These are phyloP conservation scores for Rhododendron vialii DNA, from an alignment of 148 eudicot genomes.

Conservation along the genomic window DNA sequence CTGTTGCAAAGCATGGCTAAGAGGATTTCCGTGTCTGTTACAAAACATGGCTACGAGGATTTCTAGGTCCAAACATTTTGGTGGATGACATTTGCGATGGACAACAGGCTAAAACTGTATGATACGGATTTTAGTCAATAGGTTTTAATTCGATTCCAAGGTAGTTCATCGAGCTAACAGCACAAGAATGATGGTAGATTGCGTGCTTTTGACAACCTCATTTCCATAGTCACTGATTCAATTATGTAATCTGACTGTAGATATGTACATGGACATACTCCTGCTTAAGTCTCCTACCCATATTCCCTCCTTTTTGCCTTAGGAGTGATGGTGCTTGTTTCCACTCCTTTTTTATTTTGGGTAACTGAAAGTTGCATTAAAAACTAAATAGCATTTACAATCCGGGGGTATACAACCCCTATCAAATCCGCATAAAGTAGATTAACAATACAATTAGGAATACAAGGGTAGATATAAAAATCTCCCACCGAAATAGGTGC, in stretches of 20 bases:
- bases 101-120: neutral
- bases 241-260: neutral
- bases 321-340: neutral
- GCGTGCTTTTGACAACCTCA: neutral
- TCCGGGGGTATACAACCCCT: too few relatives aligned
- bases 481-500: too few relatives aligned
- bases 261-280: neutral
- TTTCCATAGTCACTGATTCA: neutral
- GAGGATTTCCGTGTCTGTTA: neutral
- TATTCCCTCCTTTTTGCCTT: neutral
- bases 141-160: neutral
- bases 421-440: too few relatives aligned
- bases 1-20: neutral
- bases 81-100: neutral
- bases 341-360: neutral
- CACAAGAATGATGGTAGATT: neutral
- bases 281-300: neutral
- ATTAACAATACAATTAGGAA: too few relatives aligned
- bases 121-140: neutral
- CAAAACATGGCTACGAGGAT: neutral
- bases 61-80: neutral
- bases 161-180: neutral
- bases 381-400: too few relatives aligned
- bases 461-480: too few relatives aligned
- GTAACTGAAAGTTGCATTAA: too few relatives aligned